phyloP scores from a whole-genome alignment of 345 rosid species.

The Camelina hispida region DNA sequence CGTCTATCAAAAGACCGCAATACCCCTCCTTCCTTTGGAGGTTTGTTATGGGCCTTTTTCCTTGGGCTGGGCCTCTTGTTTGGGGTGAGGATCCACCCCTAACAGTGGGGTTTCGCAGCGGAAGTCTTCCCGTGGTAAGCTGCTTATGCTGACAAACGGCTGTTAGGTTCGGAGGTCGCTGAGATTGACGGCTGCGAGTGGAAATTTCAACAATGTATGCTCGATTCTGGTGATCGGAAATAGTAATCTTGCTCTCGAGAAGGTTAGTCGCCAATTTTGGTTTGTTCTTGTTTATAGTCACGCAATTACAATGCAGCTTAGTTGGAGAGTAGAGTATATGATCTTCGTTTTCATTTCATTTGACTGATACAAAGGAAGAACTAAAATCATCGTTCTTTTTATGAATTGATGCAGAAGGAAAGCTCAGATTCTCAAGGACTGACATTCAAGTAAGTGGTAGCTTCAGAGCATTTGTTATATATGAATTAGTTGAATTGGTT shows the following conservation, averaged over 20 bases:
- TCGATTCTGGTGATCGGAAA: slow-evolving; percentile 29
- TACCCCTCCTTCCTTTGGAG: too few species aligned
- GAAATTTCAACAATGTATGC: too few species aligned
- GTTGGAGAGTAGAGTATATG: background rate
- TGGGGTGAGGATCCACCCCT: too few species aligned
- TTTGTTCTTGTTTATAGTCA: background rate
- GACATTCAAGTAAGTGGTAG: slow-evolving; percentile 46
- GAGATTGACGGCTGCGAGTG: slow-evolving; percentile 25
- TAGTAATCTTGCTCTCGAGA: slow-evolving; percentile 3
- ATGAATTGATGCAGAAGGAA: slow-evolving; percentile 39
- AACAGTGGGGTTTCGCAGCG: background rate
- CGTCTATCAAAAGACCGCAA: too few species aligned
- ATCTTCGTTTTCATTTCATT: background rate
- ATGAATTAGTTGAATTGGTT: background rate
- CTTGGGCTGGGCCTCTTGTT: too few species aligned
- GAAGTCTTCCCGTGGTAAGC: slow-evolving; percentile 22
- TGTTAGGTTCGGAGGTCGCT: slow-evolving; percentile 37
- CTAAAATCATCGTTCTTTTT: background rate
- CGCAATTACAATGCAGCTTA: slow-evolving; percentile 18
- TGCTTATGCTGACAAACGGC: slow-evolving; percentile 1
- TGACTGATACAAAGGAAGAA: background rate
- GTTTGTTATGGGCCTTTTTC: too few species aligned
- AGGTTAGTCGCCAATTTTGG: slow-evolving; percentile 15
- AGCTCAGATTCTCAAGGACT: slow-evolving; percentile 31
- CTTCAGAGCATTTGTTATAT: background rate